A percentile compares a stretch with the other conserved stretches of the same genome.
Conservation (phyloP, 1,284 basidiomycete species). For the Cutaneotrichosporon daszewskae region DNA sequence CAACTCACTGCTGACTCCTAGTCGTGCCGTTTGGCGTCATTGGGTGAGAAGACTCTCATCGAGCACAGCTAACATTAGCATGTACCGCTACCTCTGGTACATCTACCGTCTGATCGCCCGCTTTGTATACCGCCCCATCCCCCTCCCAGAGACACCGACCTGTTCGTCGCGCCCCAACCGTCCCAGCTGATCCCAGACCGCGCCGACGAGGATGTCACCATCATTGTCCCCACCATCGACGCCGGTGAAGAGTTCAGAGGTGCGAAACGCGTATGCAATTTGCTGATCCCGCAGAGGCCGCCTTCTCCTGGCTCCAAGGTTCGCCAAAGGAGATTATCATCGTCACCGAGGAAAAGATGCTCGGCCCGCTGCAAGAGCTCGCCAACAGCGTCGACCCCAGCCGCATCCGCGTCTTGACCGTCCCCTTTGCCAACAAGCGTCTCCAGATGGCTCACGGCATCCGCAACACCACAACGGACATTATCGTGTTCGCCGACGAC, state of each 20-base stretch:
- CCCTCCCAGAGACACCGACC: conserved; percentile 77
- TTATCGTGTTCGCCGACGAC: conserved; percentile 92
- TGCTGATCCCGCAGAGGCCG: conserved; percentile 56
- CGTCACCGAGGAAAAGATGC: conserved; percentile 87
- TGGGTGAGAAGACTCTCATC: conserved; percentile 8
- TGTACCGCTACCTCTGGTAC: conserved; percentile 85
- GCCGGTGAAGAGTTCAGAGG: conserved; percentile 84
- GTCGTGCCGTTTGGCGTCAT: conserved; percentile 21
- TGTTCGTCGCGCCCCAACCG: conserved; percentile 52
- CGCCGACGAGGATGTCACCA: conserved; percentile 84
- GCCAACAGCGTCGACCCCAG: conserved; percentile 77
- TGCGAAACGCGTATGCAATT: conserved; percentile 13
- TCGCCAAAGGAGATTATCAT: conserved; percentile 89
- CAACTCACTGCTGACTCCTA: conserved; percentile 1
- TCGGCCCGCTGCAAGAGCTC: conserved; percentile 74
- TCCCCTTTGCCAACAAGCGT: conserved; percentile 87
- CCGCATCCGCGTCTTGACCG: conserved; percentile 77
- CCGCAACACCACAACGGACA: conserved; percentile 79
- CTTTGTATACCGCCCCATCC: conserved; percentile 72
- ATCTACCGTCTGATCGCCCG: conserved; percentile 71
- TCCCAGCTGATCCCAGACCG: conserved; percentile 8
- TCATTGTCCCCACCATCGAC: conserved; percentile 90
- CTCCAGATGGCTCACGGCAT: conserved; percentile 89
- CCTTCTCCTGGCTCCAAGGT: conserved; percentile 79
- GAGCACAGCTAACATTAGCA: conserved; percentile 18